Evolutionary conservation across 495 filamentous ascomycete genomes (phyloP).

Genomic region (Penicillium taxi): DNA sequence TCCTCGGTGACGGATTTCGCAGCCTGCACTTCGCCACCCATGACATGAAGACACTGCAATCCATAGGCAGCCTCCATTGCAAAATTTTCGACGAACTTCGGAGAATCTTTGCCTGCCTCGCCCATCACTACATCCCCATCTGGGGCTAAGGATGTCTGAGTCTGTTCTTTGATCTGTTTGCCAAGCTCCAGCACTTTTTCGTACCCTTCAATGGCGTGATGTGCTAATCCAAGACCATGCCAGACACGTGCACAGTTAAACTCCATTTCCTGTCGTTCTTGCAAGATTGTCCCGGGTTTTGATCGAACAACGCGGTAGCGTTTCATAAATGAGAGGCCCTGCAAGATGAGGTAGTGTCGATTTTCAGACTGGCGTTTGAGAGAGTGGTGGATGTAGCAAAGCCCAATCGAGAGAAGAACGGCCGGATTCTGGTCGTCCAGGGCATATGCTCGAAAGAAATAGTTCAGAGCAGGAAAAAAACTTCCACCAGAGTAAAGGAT

Average conservation of each 20-base stretch:
- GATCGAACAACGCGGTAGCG: conserved; percentile 59
- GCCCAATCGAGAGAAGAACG: conserved; percentile 58
- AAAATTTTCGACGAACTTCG: conserved; percentile 51
- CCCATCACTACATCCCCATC: conserved; percentile 22
- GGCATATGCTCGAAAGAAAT: conserved; percentile 80
- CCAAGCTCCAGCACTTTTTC: conserved; percentile 46
- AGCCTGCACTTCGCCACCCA: conserved; percentile 49
- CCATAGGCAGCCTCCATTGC: conserved; percentile 69
- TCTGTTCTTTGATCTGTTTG: conserved; percentile 27
- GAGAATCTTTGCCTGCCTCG: conserved; percentile 14
- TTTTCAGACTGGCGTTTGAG: conserved; percentile 86
- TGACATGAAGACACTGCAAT: conserved; percentile 59
- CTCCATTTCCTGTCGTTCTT: conserved; percentile 70
- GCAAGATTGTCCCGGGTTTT: conserved; percentile 26
- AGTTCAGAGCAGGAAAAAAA: conserved; percentile 77
- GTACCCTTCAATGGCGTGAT: conserved; percentile 73
- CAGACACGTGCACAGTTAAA: conserved; percentile 81
- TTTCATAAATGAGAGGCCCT: conserved; percentile 73
- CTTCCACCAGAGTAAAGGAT: conserved; percentile 71
- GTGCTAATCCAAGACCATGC: conserved; percentile 69
- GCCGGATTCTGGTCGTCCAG: conserved; percentile 68
- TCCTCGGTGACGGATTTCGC: conserved; percentile 52
- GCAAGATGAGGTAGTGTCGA: conserved; percentile 73
- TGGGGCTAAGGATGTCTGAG: conserved; percentile 9
- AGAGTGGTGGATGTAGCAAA: conserved; percentile 76